These are phyloP conservation scores for Parathielavia appendiculata DNA, from an alignment of 495 filamentous ascomycete genomes.

Conservation along the genomic window DNA sequence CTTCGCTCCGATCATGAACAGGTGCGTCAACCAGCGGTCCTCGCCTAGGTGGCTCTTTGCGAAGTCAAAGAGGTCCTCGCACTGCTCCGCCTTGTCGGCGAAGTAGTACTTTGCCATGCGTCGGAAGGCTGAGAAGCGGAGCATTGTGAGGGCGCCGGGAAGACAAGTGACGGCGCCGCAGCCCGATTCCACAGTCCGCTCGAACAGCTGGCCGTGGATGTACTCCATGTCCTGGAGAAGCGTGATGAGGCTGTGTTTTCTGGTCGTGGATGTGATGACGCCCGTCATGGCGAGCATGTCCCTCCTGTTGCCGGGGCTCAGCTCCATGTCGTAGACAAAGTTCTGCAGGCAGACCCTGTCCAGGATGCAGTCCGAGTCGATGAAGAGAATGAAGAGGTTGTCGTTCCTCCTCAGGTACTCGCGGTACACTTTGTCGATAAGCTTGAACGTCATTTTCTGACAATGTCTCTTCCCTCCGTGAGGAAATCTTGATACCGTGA, in stretches of 20 bases:
- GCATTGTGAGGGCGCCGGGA: slow-evolving; percentile 88
- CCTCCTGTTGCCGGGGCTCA: slow-evolving; percentile 86
- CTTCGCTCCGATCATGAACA: slow-evolving; percentile 97
- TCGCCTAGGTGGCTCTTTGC: slow-evolving; percentile 94
- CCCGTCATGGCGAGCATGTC: slow-evolving; percentile 99
- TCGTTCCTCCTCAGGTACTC: slow-evolving; percentile 86
- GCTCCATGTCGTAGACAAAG: slow-evolving; percentile 98
- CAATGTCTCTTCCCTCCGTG: slow-evolving; percentile 93
- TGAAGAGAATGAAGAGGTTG: slow-evolving; percentile 93
- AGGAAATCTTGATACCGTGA: slow-evolving; percentile 89
- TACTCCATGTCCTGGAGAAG: slow-evolving; percentile 98
- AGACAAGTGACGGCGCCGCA: slow-evolving; percentile 95
- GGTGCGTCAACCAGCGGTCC: slow-evolving; percentile 94
- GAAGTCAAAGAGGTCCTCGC: slow-evolving; percentile 94
- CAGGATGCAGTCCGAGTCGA: slow-evolving; percentile 96
- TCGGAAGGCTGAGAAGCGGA: slow-evolving; percentile 93
- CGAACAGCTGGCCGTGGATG: slow-evolving; percentile 94
- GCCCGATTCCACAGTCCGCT: slow-evolving; percentile 91
- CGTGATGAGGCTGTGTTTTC: slow-evolving; percentile 84
- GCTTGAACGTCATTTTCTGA: slow-evolving; percentile 89
- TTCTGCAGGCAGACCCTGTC: slow-evolving; percentile 93
- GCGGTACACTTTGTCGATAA: slow-evolving; percentile 90
- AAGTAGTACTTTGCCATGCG: slow-evolving; percentile 99
- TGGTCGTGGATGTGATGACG: slow-evolving; percentile 91
- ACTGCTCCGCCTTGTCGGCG: slow-evolving; percentile 93